These are phyloP conservation scores for Trichoderma polysporum DNA, from an alignment of 2,329 filamentous ascomycete species.

Conservation along the genomic window DNA sequence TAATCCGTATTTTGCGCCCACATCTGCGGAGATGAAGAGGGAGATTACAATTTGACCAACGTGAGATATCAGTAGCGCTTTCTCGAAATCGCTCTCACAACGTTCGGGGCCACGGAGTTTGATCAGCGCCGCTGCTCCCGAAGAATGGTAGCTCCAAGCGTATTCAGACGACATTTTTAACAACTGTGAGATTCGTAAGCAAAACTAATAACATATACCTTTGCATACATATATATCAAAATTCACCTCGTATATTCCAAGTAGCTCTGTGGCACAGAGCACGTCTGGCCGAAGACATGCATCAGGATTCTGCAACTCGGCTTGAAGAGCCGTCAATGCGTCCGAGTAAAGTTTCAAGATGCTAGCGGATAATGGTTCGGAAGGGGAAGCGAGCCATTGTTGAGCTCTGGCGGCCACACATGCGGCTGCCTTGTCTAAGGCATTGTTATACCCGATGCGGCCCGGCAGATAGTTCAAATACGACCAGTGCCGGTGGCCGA, in stretches of 20 bases:
- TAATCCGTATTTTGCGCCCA: neutral
- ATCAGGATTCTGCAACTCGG: neutral
- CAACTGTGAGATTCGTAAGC: neutral
- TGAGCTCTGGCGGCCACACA: conserved; percentile 14
- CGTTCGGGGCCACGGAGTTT: conserved; percentile 14
- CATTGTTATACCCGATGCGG: conserved; percentile 10
- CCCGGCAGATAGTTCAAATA: conserved; percentile 14
- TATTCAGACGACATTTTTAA: conserved; percentile 14
- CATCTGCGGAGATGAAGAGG: neutral
- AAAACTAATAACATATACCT: neutral
- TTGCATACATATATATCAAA: neutral
- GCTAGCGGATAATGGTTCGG: neutral
- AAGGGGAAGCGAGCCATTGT: conserved; percentile 12
- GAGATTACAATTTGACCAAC: conserved; percentile 17
- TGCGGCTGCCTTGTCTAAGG: conserved; percentile 4
- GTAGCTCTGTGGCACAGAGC: conserved; percentile 10
- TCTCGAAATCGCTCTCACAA: conserved; percentile 10
- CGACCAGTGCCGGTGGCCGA: conserved; percentile 5
- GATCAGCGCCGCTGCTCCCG: conserved; percentile 2
- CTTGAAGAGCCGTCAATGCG: conserved; percentile 6
- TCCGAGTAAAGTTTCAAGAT: conserved; percentile 5
- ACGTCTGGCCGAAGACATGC: conserved; percentile 3
- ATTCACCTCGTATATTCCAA: conserved; percentile 13
- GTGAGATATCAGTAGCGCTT: conserved; percentile 11
- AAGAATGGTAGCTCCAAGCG: conserved; percentile 6